Conservation (phyloP, 306 rosid genomes). For the Acacia crassicarpa region DNA sequence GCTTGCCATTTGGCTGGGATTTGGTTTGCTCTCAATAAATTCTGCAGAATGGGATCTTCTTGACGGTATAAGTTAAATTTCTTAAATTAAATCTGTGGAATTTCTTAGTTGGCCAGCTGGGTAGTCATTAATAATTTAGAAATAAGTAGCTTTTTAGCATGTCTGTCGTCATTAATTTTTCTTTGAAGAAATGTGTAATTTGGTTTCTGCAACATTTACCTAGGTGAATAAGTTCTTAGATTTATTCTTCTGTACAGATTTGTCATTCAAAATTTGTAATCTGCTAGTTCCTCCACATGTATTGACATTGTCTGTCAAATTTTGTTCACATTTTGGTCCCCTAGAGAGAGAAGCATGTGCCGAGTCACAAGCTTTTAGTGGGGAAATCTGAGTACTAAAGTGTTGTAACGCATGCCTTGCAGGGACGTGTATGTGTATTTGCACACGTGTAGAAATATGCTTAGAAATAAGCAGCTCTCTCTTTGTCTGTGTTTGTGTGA, state of each 20-base stretch:
- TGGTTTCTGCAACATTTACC: neutral
- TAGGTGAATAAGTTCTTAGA: neutral
- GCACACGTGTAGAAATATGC: too few relatives aligned
- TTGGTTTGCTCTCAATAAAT: neutral
- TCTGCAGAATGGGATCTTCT: slow-evolving; percentile 8
- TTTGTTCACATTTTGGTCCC: neutral
- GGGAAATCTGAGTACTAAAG: neutral
- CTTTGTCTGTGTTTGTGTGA: too few relatives aligned
- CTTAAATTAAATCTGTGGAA: neutral
- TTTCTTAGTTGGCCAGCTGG: neutral
- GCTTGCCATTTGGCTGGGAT: neutral
- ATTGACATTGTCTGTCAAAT: neutral
- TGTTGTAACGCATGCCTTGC: too few relatives aligned
- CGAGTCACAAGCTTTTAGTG: neutral
- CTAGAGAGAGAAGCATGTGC: too few relatives aligned
- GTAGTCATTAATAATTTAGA: too few relatives aligned
- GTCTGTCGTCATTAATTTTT: neutral
- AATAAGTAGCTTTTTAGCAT: neutral
- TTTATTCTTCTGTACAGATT: neutral
- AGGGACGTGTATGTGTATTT: too few relatives aligned
- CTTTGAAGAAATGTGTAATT: neutral
- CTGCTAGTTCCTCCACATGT: neutral
- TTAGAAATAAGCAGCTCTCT: too few relatives aligned
- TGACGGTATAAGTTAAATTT: neutral
- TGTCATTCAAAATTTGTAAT: neutral